These are phyloP conservation scores for Epichloe scottii DNA, from an alignment of 2,329 filamentous ascomycete species.

Conservation along the genomic window DNA sequence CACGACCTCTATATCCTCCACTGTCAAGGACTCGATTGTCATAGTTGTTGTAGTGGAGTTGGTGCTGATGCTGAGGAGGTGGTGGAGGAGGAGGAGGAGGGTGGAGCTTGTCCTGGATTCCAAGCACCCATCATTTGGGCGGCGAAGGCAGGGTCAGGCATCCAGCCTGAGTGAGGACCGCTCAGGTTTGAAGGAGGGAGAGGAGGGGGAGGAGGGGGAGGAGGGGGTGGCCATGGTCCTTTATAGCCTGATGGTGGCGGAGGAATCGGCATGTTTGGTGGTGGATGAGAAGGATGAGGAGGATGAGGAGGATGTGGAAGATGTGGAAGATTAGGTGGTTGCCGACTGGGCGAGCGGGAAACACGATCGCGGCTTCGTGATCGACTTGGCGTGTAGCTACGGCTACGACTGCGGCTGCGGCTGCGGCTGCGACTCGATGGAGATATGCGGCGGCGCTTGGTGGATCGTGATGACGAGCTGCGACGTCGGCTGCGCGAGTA, in stretches of 20 bases:
- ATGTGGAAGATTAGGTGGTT: slow-evolving; percentile 2
- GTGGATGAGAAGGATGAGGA: slow-evolving; percentile 11
- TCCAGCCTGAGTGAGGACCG: slow-evolving; percentile 12
- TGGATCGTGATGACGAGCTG: slow-evolving; percentile 18
- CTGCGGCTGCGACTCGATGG: slow-evolving; percentile 13
- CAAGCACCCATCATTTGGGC: slow-evolving; percentile 17
- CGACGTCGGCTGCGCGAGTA: slow-evolving; percentile 17
- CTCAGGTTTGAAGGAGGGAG: not conserved
- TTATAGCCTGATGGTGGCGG: slow-evolving; percentile 26
- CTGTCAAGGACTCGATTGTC: slow-evolving; percentile 18
- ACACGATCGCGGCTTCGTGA: slow-evolving; percentile 9
- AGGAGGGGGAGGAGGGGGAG: slow-evolving; percentile 16
- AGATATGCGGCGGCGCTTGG: slow-evolving; percentile 18
- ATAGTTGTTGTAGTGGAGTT: slow-evolving; percentile 11
- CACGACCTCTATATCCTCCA: slow-evolving; percentile 14
- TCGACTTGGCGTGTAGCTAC: slow-evolving; percentile 14
- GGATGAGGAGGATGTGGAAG: slow-evolving; percentile 10
- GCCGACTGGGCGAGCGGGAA: slow-evolving; percentile 8
- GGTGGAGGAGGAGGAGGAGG: slow-evolving; percentile 4
- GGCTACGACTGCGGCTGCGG: slow-evolving; percentile 12
- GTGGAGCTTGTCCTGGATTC: slow-evolving; percentile 11
- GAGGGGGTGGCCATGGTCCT: slow-evolving; percentile 28
- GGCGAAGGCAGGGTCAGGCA: slow-evolving; percentile 15
- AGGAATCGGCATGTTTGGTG: slow-evolving; percentile 11
- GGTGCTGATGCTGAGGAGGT: slow-evolving; percentile 2